Conservation (phyloP, 2,329 filamentous ascomycete genomes). For the Magnaporthiopsis rhizophila region DNA sequence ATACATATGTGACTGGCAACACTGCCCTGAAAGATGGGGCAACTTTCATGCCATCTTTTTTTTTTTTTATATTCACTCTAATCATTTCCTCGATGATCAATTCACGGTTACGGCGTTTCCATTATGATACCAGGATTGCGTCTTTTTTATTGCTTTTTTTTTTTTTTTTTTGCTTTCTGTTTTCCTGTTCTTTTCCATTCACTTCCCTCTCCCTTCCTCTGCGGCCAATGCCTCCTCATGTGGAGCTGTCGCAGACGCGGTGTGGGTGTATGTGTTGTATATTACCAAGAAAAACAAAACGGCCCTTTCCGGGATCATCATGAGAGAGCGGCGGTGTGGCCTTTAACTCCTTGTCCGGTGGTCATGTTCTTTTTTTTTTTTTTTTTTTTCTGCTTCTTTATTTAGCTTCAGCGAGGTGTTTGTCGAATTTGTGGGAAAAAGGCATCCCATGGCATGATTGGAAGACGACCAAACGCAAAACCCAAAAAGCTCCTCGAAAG, state of each 20-base stretch:
- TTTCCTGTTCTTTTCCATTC: neutral
- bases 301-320: neutral
- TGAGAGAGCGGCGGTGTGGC: neutral
- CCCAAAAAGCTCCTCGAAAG: neutral
- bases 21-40: conserved; percentile 5
- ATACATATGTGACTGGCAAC: conserved; percentile 6
- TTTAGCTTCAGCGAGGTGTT: neutral
- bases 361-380: neutral
- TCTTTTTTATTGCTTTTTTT: neutral
- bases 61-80: neutral
- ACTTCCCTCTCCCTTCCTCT: neutral
- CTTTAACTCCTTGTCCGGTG: no score
- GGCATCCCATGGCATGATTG: neutral
- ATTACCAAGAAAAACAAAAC: neutral
- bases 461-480: neutral
- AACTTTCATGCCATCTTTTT: neutral
- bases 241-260: neutral
- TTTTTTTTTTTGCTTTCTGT: neutral
- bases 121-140: conserved; percentile 6
- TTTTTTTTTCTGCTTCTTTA: neutral
- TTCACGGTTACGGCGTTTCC: conserved; percentile 6
- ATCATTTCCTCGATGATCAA: conserved; percentile 6
- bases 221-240: neutral
- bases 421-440: neutral
- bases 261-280: neutral